Base-by-base conservation (phyloP, 1,284 basidiomycete species). In the Inonotus obliquus region DNA sequence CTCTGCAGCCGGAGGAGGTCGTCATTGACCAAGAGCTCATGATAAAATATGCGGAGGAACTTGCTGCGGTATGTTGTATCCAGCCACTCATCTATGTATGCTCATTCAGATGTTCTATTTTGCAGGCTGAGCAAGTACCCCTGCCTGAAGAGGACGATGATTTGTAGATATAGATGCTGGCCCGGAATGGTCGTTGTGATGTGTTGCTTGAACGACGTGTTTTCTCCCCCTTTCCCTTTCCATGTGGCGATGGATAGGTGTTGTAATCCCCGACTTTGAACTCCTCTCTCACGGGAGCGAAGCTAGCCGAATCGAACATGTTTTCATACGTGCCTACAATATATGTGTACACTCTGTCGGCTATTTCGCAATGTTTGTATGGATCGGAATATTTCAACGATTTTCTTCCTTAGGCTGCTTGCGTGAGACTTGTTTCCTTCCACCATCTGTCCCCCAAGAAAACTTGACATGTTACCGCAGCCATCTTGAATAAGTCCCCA, bases 1-100 rank as follows among this genome's bases (percentile, higher is more conserved):
- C 97, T 59, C 89, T 99, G 60, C 91, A 91, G 32, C 97, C 97
- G 60, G 93, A 96, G 65, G 95, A 98, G 78, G 94, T 98, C 65
- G 72, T 84, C 66, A 85, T 99, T 70, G 96, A 98, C 76, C 77
- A 82, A 37, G 75, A 69, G 41, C 81, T 98, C 72, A 96, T 97
- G 85, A 79, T 80, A 65, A 83, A 91, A 74, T 98, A 99, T 80
- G 82, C 89, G 71, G 73, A 75, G 67, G 94, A 99, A 79, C 81
- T 97, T 77, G 78, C 82, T 60, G 70, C 77, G 76, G 90, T 89
- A 68, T 64, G 79, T 74, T 32, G 21, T 27, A 17, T 35, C 47
- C 48, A 14, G 23, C 48, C 37, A 11, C 41, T 39, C 29, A 23
- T 32, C 19, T 38, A 21, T 54, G 38, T 61, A 38, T 57, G 3